phyloP scores from a whole-genome alignment of 257 asterid species.

The Solanum virginianum region DNA sequence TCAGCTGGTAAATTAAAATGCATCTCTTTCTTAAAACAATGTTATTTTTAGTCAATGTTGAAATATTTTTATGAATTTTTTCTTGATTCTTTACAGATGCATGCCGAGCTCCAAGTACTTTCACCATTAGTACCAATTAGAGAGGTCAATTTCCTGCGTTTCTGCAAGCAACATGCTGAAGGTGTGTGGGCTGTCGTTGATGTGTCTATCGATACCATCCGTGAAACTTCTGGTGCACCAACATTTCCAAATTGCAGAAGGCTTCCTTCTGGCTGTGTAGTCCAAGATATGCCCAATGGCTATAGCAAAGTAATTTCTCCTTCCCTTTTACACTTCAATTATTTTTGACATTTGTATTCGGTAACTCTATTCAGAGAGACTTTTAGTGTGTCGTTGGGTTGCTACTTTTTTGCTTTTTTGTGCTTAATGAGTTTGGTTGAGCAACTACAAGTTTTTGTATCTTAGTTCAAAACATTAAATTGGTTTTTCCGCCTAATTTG shows the following conservation, averaged over 20 bases:
- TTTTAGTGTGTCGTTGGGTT: background rate
- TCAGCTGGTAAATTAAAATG: constrained; percentile 47
- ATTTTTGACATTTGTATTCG: background rate
- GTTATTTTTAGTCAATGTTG: background rate
- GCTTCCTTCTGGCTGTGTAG: constrained; percentile 91
- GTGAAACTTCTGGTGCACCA: constrained; percentile 32
- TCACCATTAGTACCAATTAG: constrained; percentile 87
- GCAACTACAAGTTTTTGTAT: constrained; percentile 20
- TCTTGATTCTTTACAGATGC: constrained; percentile 37
- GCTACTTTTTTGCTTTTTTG: constrained; percentile 17
- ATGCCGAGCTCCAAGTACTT: constrained; percentile 83
- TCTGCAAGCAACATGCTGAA: constrained; percentile 92
- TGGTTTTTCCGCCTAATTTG: background rate
- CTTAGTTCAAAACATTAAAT: constrained; percentile 14
- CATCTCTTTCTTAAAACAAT: background rate
- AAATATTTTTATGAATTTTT: background rate
- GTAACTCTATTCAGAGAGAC: background rate
- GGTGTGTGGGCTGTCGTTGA: constrained; percentile 97
- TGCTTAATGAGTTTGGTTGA: constrained; percentile 39
- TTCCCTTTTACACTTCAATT: background rate
- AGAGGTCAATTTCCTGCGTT: constrained; percentile 80
- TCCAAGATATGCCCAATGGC: constrained; percentile 95
- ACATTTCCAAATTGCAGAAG: constrained; percentile 46
- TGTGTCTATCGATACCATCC: constrained; percentile 57
- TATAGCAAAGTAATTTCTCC: constrained; percentile 60